Conservation (phyloP, 345 rosid genomes). For the Sisymbrium altissimum region DNA sequence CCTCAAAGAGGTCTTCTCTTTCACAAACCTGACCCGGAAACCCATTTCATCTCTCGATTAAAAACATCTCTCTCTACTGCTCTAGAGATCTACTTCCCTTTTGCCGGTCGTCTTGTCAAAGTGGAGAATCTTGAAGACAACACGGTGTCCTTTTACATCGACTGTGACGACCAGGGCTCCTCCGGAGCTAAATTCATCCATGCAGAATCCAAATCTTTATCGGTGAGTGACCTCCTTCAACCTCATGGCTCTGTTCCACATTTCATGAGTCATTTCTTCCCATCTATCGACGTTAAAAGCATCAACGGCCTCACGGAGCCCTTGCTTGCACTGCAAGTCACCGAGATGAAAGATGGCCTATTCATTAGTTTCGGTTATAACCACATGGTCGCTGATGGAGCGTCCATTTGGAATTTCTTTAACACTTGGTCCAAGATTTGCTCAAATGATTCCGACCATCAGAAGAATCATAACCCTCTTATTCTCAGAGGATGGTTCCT, state of each 20-base stretch:
- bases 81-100: constrained; percentile 12
- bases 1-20: constrained; percentile 19
- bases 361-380: constrained; percentile 39
- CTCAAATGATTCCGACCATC: not conserved
- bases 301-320: constrained; percentile 24
- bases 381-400: constrained; percentile 40
- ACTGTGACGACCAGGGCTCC: not conserved
- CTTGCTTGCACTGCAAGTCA: constrained; percentile 40
- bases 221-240: constrained; percentile 24
- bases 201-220: constrained; percentile 28
- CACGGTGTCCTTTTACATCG: constrained; percentile 3
- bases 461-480: not conserved
- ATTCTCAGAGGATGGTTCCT: constrained; percentile 26
- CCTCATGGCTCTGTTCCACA: no score
- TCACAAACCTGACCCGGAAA: not conserved
- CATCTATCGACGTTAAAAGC: not conserved
- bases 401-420: constrained; percentile 42
- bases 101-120: constrained; percentile 19
- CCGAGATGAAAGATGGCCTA: constrained; percentile 41
- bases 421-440: constrained; percentile 43
- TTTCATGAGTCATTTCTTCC: no score
- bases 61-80: not conserved
- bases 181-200: constrained; percentile 29
- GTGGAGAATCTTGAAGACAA: constrained; percentile 1
- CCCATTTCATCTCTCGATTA: not conserved